Base-by-base conservation (phyloP, 257 asterid genomes). In the Nicotiana paniculata region DNA sequence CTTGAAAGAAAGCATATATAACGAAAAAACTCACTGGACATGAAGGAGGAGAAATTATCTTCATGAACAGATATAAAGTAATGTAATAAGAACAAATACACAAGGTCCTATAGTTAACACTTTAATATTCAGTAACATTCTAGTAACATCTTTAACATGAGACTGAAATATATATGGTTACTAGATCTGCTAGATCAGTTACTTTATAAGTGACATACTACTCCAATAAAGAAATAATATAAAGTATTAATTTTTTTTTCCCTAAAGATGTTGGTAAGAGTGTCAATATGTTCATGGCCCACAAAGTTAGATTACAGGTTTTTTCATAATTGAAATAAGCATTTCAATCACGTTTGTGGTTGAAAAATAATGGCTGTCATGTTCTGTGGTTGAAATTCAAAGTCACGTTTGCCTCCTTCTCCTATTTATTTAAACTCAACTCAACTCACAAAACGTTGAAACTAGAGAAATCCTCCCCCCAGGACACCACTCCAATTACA, bases 361-460 rank as follows among this genome's bases (percentile, higher is more conserved):
- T 78, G 7, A 32, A 77, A 85, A 82, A 16, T 51, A 58, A 55
- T 79, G 80, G 74, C 53, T 6, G 55, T 81, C 97, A 90, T 89
- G 94, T 90, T 89, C 90, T 58, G 68, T 87, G 94, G 93, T 74
- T 90, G 74, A 77, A 79, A 88, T 84, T 86, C 48, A 77, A 83
- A 32, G 85, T 58, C 86, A 69, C 76, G 58, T 48, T 81, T 33
- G 79, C 77, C 33, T 83, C 53, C 32, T 83, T 37, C 15, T 74
- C 79, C 79, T 46, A 82, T 87, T 83, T 43, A 87, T 84, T 86
- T 84, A 86, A 85, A 89, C 86, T 83, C 83, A 67, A 77, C 86
- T 79, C 84, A 61, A 83, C 81, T 79, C 78, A 81, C 81, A 80
- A 75, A 74, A 33, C 75, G 61, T 72, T 72, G 77, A 69, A 39